Percentiles rank a stretch among this genome's conserved stretches.
These are phyloP conservation scores for Lepiota brunneoincarnata DNA, from an alignment of 768 basidiomycete genomes.

Conservation along the genomic window DNA sequence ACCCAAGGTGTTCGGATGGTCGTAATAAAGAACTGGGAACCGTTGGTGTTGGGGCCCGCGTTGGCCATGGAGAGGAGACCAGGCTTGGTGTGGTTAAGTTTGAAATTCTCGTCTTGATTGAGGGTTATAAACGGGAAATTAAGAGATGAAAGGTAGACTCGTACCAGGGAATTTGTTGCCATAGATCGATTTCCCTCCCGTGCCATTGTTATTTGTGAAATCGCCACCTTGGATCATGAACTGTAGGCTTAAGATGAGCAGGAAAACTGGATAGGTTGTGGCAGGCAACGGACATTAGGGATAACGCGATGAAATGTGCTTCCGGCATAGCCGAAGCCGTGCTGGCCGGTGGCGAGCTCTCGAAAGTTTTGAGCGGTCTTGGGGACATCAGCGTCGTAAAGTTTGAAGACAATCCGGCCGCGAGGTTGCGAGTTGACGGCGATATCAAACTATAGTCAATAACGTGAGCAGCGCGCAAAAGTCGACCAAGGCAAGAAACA, in stretches of 20 bases:
- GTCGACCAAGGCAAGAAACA: background rate
- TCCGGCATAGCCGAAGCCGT: slow-evolving; percentile 70
- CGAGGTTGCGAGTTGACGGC: slow-evolving; percentile 55
- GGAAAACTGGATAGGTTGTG: background rate
- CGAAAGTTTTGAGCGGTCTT: slow-evolving; percentile 81
- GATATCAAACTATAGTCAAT: slow-evolving; percentile 53
- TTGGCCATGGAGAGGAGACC: slow-evolving; percentile 81
- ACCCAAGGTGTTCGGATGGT: slow-evolving; percentile 69
- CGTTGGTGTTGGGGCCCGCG: slow-evolving; percentile 78
- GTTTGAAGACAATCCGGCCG: slow-evolving; percentile 78
- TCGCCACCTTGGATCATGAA: slow-evolving; percentile 92
- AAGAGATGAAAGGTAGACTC: slow-evolving; percentile 15
- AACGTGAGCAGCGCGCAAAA: background rate
- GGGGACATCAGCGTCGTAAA: slow-evolving; percentile 83
- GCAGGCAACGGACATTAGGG: slow-evolving; percentile 44
- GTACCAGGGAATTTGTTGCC: slow-evolving; percentile 74
- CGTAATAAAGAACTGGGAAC: slow-evolving; percentile 84
- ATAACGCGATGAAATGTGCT: slow-evolving; percentile 75
- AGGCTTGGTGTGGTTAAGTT: slow-evolving; percentile 63
- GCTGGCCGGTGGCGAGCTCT: slow-evolving; percentile 65
- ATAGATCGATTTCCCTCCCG: slow-evolving; percentile 85
- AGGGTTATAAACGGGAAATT: background rate
- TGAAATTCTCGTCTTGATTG: slow-evolving; percentile 84
- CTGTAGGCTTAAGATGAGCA: slow-evolving; percentile 23
- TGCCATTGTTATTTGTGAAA: slow-evolving; percentile 73